Percentiles rank a stretch among this genome's conserved stretches.
Evolutionary conservation across 805 yeast species (phyloP).

Genomic region (Vanderwaltozyma yarrowii): DNA sequence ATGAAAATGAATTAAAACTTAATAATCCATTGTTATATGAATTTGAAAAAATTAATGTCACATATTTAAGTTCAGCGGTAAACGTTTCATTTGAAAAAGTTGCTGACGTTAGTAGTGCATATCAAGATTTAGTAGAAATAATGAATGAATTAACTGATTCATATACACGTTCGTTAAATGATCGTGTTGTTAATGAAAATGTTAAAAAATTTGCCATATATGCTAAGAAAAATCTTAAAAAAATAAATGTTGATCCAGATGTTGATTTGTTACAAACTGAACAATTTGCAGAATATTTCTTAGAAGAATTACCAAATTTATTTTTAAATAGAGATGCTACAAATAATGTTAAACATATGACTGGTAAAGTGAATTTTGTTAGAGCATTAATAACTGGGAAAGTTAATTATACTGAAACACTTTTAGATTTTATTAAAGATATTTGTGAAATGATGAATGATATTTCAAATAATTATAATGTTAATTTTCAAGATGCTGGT

Average conservation of each 20-base stretch:
- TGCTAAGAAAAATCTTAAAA: constrained; percentile 13
- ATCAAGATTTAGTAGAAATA: constrained; percentile 25
- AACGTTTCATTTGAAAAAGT: constrained; percentile 10
- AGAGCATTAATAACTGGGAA: constrained; percentile 16
- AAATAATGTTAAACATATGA: constrained; percentile 8
- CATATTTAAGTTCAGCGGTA: constrained; percentile 7
- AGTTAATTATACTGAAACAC: constrained; percentile 11
- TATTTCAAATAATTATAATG: constrained; percentile 49
- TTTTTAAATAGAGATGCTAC: constrained; percentile 4
- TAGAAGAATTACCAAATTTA: constrained; percentile 18
- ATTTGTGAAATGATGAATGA: constrained; percentile 38
- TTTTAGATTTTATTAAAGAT: constrained; percentile 14
- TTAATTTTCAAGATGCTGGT: constrained; percentile 66
- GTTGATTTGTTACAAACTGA: constrained; percentile 17
- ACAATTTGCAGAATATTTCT: constrained; percentile 18
- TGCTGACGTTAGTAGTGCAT: constrained; percentile 13
- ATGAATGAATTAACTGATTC: constrained; percentile 39
- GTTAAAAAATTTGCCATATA: constrained; percentile 41
- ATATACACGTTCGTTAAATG: constrained; percentile 82
- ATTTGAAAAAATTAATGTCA: constrained; percentile 14
- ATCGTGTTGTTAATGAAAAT: constrained; percentile 71
- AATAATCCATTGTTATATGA: constrained; percentile 17
- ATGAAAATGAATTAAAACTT: constrained; percentile 9
- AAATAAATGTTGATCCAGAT: constrained; percentile 10
- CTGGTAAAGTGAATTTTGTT: constrained; percentile 22